Evolutionary conservation across 208 protist genomes (phyloP), one percentile per base, ranked within the genome.

Genomic region (Angomonas deanei): DNA sequence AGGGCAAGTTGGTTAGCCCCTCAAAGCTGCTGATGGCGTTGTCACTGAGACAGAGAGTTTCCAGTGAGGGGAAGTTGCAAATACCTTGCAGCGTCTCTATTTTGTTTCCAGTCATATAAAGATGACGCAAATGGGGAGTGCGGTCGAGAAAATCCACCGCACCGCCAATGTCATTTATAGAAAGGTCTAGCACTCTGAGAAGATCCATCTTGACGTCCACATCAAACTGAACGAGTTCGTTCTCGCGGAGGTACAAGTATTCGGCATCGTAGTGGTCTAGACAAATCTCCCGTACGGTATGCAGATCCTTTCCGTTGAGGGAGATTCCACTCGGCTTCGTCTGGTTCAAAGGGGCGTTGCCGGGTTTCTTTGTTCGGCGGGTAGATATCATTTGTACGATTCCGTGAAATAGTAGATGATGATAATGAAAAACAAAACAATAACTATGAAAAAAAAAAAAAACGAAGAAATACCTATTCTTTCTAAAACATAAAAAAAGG

Each of bases 21-120:
- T 88, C 84, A 68, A 97, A 97, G 70, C 76, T 91, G 74, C 66
- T 87, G 76, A 97, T 95, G 46, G 69, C 68, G 75, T 97, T 97
- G 78, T 94, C 88, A 68, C 86, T 93, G 38, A 97, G 80, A 72
- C 88, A 94, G 52, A 97, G 74, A 31, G 92, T 94, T 73, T 97
- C 88, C 38, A 97, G 74, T 8, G 76, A 68, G 24, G 77, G 59
- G 66, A 94, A 82, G 61, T 88, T 88, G 62, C 72, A 63, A 61
- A 97, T 88, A 21, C 88, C 88, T 1, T 80, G 60, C 39, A 97
- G 71, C 5, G 86, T 87, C 31, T 95, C 86, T 62, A 97, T 94
- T 72, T 84, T 89, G 77, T 97, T 97, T 15, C 88, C 92, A 10
- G 88, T 94, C 76, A 97, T 82, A 82, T 96, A 97, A 23, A 97